Evolutionary conservation across 371 early-diverging fungal species (phyloP).

Genomic region (Zancudomyces culisetae): DNA sequence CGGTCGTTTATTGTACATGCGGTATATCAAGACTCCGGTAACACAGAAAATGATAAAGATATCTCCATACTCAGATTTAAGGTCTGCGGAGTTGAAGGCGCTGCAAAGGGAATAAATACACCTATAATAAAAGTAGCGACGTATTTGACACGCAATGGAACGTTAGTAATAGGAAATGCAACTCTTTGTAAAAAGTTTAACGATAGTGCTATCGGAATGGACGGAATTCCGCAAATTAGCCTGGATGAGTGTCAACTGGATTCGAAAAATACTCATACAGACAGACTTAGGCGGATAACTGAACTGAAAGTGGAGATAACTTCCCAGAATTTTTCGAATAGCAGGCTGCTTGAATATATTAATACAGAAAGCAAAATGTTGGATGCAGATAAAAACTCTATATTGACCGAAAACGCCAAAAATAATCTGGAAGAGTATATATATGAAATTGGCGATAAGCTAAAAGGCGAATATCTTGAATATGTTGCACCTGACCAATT

Average conservation of each 20-base stretch:
- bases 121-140: conserved; percentile 89
- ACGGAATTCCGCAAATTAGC: conserved; percentile 22
- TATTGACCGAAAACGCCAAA: conserved; percentile 81
- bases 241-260: conserved; percentile 32
- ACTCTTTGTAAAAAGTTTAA: conserved; percentile 73
- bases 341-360: conserved; percentile 36
- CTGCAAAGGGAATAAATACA: conserved; percentile 32
- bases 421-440: conserved; percentile 95
- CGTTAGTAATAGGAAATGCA: conserved; percentile 65
- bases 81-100: conserved; percentile 36
- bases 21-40: conserved; percentile 36
- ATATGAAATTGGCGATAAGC: conserved; percentile 85
- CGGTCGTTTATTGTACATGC: conserved; percentile 69
- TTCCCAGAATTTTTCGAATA: conserved; percentile 34
- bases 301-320: conserved; percentile 54
- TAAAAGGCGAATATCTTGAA: conserved; percentile 47
- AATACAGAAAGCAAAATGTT: conserved; percentile 75
- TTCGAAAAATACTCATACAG: conserved; percentile 24
- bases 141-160: conserved; percentile 60
- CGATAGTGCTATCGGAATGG: conserved; percentile 34
- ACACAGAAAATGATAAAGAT: conserved; percentile 45
- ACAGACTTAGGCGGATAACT: conserved; percentile 42
- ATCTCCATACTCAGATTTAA: conserved; percentile 49
- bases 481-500: conserved; percentile 54
- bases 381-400: conserved; percentile 64